Conservation (phyloP, 305 asterid species). For the Fraxinus baroniana region DNA sequence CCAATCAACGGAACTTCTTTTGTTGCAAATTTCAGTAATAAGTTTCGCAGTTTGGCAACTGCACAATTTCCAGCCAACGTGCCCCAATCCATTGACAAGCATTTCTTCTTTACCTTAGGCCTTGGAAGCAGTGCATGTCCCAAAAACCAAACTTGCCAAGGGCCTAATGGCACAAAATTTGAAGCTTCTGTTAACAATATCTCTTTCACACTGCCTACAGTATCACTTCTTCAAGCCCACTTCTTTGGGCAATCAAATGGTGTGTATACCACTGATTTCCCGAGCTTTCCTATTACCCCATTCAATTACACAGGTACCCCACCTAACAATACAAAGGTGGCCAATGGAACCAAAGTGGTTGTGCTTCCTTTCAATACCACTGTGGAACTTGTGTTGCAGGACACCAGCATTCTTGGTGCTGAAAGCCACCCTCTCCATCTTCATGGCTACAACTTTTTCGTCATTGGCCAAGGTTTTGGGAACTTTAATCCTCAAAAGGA, state of each 20-base stretch:
- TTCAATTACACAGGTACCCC: slow-evolving; percentile 62
- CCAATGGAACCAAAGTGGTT: slow-evolving; percentile 45
- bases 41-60: slow-evolving; percentile 44
- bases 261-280: slow-evolving; percentile 49
- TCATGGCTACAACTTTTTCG: slow-evolving; percentile 40
- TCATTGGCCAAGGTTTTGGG: slow-evolving; percentile 61
- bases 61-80: slow-evolving; percentile 50
- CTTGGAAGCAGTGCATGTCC: slow-evolving; percentile 58
- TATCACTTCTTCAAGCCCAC: slow-evolving; percentile 47
- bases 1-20: slow-evolving; percentile 46
- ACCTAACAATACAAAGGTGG: slow-evolving; percentile 45
- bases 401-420: slow-evolving; percentile 44
- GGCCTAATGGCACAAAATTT: slow-evolving; percentile 52
- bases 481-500: slow-evolving; percentile 48
- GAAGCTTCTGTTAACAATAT: slow-evolving; percentile 54
- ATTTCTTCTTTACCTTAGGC: slow-evolving; percentile 53
- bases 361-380: slow-evolving; percentile 45
- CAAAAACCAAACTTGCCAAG: slow-evolving; percentile 56
- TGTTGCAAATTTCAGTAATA: slow-evolving; percentile 37
- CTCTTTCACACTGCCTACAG: slow-evolving; percentile 44
- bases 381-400: slow-evolving; percentile 52
- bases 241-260: slow-evolving; percentile 36
- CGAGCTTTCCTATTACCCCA: slow-evolving; percentile 30
- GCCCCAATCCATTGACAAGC: slow-evolving; percentile 43
- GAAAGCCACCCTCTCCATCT: slow-evolving; percentile 53